Evolutionary conservation across 768 basidiomycete genomes (phyloP).

Genomic region (Pulveroboletus frians): DNA sequence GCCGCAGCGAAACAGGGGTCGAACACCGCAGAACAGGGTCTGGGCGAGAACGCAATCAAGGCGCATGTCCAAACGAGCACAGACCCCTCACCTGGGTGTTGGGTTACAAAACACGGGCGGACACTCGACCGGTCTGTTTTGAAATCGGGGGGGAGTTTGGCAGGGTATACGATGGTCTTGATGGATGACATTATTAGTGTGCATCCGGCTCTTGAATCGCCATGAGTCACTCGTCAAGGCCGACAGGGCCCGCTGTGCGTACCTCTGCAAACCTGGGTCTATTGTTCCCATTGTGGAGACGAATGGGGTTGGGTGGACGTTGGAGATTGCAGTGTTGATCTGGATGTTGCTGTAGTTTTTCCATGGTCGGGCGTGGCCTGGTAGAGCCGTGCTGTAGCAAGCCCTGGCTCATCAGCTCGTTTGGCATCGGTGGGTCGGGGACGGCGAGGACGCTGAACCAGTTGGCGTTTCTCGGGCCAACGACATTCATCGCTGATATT

Average conservation of each 20-base stretch:
- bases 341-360: background rate
- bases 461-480: background rate
- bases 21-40: background rate
- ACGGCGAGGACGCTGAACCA: conserved; percentile 1
- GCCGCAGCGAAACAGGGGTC: background rate
- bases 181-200: background rate
- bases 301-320: background rate
- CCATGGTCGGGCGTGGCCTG: background rate
- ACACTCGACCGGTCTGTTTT: background rate
- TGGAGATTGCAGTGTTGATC: background rate
- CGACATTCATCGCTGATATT: conserved; percentile 1
- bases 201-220: no score
- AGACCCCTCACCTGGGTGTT: conserved; percentile 4
- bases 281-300: background rate
- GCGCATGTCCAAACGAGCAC: background rate
- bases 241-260: background rate
- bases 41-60: background rate
- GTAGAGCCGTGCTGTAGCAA: background rate
- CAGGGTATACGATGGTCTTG: background rate
- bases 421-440: background rate
- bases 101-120: background rate
- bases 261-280: conserved; percentile 4
- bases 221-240: background rate
- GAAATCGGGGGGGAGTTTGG: conserved; percentile 3
- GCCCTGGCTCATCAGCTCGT: background rate